Base-by-base conservation (phyloP, 495 filamentous ascomycete species). In the Penicillium odoratum region DNA sequence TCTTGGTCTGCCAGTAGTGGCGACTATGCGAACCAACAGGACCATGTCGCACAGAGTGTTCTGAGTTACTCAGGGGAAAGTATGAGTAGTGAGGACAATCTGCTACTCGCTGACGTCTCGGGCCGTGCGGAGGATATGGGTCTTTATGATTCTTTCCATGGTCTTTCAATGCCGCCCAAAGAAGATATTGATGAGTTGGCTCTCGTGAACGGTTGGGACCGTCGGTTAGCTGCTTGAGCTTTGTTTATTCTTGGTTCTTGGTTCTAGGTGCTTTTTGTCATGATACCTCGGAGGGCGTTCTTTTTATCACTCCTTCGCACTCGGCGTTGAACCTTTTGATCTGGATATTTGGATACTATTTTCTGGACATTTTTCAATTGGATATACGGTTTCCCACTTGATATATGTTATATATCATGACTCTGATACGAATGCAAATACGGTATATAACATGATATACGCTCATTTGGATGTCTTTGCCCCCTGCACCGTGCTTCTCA, bases 41-140 rank as follows among this genome's bases (percentile, higher is more conserved):
- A 68, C 18, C 74, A 73, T 5, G 68, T 79, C 43, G 70, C 86
- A 33, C 87, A 87, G 60, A 92, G 89, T 55, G 86, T 88, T 28
- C 72, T 88, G 36, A 92, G 88, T 69, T 83, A 90, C 50, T 90
- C 87, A 16, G 88, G 92, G 49, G 90, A 93, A 57, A 90, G 89
- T 59, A 66, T 91, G 64, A 85, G 79, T 47, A 67, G 60, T 7
- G 80, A 79, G 11, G 78, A 79, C 9, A 63, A 60, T n/a, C n/a
- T 70, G 13, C 49, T 64, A 0, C 66, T 65, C 15, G 51, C 43
- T 0, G 67, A 72, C 48, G 48, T 58, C 36, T 67, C 59, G 8
- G 51, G 72, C 10, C 63, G 59, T 10, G 57, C 69, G 3, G 73
- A 73, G n/a, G 71, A 73, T 4, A 56, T 68, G 13, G 59, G 59